Percentiles rank a stretch among this genome's conserved stretches.
These are phyloP conservation scores for Cordia subcordata DNA, from an alignment of 257 asterid genomes.

Conservation along the genomic window DNA sequence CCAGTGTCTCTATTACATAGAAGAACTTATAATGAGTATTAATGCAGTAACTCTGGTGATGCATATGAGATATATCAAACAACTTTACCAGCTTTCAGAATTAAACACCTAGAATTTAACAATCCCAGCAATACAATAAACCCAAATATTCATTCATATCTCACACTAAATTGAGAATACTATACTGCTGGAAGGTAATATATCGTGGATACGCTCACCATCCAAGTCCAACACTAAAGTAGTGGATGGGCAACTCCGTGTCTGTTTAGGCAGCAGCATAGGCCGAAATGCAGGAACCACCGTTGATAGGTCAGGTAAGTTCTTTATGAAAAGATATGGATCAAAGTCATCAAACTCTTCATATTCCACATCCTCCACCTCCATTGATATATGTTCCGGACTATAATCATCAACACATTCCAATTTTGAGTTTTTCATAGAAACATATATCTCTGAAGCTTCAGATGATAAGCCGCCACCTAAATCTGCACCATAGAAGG, in stretches of 20 bases:
- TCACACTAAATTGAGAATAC: no score
- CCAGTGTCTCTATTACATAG: constrained; percentile 87
- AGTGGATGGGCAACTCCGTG: constrained; percentile 95
- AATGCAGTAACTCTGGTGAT: no score
- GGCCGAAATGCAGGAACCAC: constrained; percentile 88
- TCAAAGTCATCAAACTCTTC: constrained; percentile 93
- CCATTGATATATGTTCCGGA: constrained; percentile 63
- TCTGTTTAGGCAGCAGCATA: constrained; percentile 73
- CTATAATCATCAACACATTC: constrained; percentile 80
- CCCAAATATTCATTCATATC: no score
- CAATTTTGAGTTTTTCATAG: constrained; percentile 63
- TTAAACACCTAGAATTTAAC: neutral
- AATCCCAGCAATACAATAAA: no score
- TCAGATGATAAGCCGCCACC: constrained; percentile 61
- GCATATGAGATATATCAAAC: no score
- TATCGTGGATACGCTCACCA: constrained; percentile 36
- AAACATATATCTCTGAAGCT: constrained; percentile 58
- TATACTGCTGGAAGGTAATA: no score
- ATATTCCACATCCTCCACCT: constrained; percentile 57
- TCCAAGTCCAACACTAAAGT: constrained; percentile 93
- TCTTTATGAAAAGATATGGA: constrained; percentile 85
- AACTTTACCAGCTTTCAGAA: neutral
- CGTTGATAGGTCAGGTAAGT: constrained; percentile 71
- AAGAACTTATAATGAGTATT: constrained; percentile 5
- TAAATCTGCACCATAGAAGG: constrained; percentile 30